phyloP scores from a whole-genome alignment of 1,284 basidiomycete species.

The Irpex sp. region DNA sequence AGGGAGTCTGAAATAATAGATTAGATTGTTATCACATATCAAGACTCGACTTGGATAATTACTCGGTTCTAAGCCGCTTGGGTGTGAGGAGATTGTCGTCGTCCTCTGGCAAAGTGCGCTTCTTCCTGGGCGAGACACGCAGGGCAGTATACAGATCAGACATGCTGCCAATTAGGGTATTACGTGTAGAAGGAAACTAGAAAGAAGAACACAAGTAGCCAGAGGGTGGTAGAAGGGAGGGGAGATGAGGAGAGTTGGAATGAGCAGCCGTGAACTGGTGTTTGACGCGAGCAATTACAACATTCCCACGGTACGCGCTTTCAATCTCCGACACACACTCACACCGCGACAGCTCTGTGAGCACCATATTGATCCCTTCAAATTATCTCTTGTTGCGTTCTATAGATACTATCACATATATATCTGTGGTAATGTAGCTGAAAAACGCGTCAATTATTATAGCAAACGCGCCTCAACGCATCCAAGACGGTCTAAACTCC shows the following conservation, averaged over 20 bases:
- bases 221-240: conserved; percentile 13
- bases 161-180: conserved; percentile 33
- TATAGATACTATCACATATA: too few species aligned
- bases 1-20: conserved; percentile 37
- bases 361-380: too few species aligned
- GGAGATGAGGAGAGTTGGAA: conserved; percentile 8
- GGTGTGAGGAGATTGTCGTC: conserved; percentile 54
- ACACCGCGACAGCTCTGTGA: too few species aligned
- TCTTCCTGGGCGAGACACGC: conserved; percentile 61
- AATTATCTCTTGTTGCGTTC: too few species aligned
- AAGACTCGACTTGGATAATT: conserved; percentile 19
- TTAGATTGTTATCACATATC: neutral
- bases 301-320: conserved; percentile 16
- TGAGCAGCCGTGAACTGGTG: conserved; percentile 4
- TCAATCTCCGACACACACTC: conserved; percentile 5
- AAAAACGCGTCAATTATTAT: too few species aligned
- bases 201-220: conserved; percentile 9
- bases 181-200: conserved; percentile 9
- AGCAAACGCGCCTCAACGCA: too few species aligned
- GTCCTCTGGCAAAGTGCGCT: conserved; percentile 41
- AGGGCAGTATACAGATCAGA: conserved; percentile 57
- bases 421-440: too few species aligned
- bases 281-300: conserved; percentile 13
- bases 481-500: too few species aligned
- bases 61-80: conserved; percentile 59